phyloP scores from a whole-genome alignment of 352 stramenopile species.

The Globisporangium splendens region DNA sequence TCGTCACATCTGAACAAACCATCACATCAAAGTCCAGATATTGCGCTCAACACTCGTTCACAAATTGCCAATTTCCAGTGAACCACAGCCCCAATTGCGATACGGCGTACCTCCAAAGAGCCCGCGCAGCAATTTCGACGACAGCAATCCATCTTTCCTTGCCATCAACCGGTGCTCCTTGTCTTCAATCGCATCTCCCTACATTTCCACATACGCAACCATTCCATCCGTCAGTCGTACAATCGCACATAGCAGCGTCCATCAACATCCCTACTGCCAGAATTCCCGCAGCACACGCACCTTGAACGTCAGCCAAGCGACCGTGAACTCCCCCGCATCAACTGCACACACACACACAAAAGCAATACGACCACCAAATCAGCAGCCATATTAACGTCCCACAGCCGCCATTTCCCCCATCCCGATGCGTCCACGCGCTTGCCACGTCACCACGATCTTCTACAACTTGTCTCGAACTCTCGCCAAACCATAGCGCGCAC shows the following conservation, averaged over 20 bases:
- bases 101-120: slow-evolving; percentile 61
- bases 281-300: slow-evolving; percentile 18
- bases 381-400: background rate
- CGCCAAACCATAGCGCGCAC: background rate
- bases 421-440: background rate
- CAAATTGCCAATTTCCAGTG: background rate
- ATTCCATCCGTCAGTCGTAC: slow-evolving; percentile 3
- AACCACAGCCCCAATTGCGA: background rate
- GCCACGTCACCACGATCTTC: background rate
- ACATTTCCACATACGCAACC: background rate
- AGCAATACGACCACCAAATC: background rate
- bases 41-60: background rate
- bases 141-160: slow-evolving; percentile 63
- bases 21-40: too few species aligned
- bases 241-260: background rate
- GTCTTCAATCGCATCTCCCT: slow-evolving; percentile 74
- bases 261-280: background rate
- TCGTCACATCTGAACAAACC: slow-evolving; percentile 40
- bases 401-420: background rate
- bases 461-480: too few species aligned
- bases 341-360: slow-evolving; percentile 28
- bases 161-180: slow-evolving; percentile 58
- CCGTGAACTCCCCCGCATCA: slow-evolving; percentile 70
- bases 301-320: slow-evolving; percentile 87
- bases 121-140: slow-evolving; percentile 69